These are phyloP conservation scores for Aspergillus sojae DNA, from an alignment of 2,329 filamentous ascomycete species.

Conservation along the genomic window DNA sequence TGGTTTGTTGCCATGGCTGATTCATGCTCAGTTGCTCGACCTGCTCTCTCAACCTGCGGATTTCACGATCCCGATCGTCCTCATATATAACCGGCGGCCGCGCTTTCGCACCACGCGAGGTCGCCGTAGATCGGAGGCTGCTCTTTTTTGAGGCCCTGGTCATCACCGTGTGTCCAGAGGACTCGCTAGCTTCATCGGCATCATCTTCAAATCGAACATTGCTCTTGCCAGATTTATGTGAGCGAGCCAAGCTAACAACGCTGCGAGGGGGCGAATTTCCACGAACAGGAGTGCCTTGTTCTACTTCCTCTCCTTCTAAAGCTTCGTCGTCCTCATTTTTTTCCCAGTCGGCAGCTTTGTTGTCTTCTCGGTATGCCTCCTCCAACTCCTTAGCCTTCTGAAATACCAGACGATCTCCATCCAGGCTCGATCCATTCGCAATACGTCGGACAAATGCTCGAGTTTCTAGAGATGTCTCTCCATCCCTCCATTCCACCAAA, in stretches of 20 bases:
- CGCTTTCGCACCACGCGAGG: neutral
- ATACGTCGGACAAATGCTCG: neutral
- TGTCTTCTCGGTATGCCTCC: neutral
- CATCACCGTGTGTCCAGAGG: neutral
- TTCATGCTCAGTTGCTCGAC: neutral
- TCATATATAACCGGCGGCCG: neutral
- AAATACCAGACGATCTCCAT: neutral
- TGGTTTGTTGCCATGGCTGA: neutral
- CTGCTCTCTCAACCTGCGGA: neutral
- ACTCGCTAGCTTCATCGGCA: neutral
- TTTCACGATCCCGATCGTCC: neutral
- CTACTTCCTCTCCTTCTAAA: neutral
- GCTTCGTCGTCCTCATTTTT: neutral
- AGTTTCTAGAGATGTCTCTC: neutral
- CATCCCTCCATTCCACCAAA: conserved; percentile 1
- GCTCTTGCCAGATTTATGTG: neutral
- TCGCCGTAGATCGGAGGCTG: neutral
- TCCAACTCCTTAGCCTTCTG: conserved; percentile 1
- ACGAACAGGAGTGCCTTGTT: neutral
- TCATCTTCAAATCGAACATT: neutral
- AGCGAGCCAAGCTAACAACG: neutral
- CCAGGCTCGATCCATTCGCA: neutral
- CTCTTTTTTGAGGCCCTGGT: neutral
- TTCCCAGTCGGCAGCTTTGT: neutral
- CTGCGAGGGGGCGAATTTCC: neutral